Base-by-base conservation (phyloP, 192 early-diverging fungal genomes). In the Podila clonocystis region DNA sequence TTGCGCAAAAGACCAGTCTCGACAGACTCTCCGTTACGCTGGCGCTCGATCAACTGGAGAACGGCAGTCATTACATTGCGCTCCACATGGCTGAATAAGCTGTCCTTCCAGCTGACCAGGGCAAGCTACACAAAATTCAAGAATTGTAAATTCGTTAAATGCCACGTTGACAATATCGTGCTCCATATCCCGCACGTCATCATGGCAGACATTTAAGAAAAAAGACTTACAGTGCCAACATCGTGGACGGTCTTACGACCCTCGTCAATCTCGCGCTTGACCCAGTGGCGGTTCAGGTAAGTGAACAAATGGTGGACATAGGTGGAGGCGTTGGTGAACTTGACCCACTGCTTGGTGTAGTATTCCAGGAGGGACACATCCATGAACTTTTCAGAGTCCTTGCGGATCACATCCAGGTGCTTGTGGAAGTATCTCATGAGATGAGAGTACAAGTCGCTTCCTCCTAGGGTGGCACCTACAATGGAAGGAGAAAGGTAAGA, bases 241-340 rank as follows among this genome's bases (percentile, higher is more conserved):
- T 98, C 96, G 75, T 93, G 94, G 29, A 97, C 91, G 52, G 87
- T 91, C 85, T 93, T 94, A 82, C 89, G 91, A 31, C 95, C 94
- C 70, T 99, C 98, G 48, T 97, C 96, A 62, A 96, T 93, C 85
- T 97, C 95, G 73, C 98, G 88, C 84, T 95, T 96, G 52, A 98
- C 94, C 98, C 98, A 99, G 82, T 97, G 94, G 41, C 97, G 91
- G 84, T 99, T 99, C 60, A 99, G 87, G 82, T 99, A 99, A 17
- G 87, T 86, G 73, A 98, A 98, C 59, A 97, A 87, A 76, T 98
- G 94, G 82, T 98, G 90, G 60, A 98, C 91, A 70, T 90, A 91
- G 61, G 87, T 88, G 24, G 94, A 90, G 7, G 95, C 94, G n/a
- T 89, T 87, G 15, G 95, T 97, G 75, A 93, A 99, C 77, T 93